Conservation (phyloP, 2,329 filamentous ascomycete genomes). For the Fusarium pininemorale region DNA sequence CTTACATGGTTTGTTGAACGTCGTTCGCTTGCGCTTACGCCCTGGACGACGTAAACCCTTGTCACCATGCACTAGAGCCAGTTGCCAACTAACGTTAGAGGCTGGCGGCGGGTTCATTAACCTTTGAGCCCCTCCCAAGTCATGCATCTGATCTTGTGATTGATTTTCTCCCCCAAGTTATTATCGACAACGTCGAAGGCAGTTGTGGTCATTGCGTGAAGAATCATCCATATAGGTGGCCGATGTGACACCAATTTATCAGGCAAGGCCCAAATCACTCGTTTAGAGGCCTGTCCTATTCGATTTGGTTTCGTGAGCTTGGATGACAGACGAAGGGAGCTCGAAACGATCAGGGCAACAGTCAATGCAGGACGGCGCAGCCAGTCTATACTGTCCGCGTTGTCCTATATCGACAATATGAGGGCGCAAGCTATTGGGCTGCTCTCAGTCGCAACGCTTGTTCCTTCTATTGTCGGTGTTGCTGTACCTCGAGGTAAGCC, state of each 20-base stretch:
- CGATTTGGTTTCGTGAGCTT: not conserved
- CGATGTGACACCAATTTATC: constrained; percentile 2
- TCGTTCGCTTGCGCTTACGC: constrained; percentile 10
- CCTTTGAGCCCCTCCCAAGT: constrained; percentile 14
- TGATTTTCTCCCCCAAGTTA: not conserved
- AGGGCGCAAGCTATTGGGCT: constrained; percentile 27
- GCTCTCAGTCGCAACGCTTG: constrained; percentile 28
- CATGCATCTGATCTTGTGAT: not conserved
- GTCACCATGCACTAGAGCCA: constrained; percentile 21
- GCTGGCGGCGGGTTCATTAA: constrained; percentile 24
- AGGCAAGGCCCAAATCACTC: constrained; percentile 27
- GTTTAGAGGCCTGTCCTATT: constrained; percentile 20
- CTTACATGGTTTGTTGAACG: not conserved
- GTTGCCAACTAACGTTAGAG: not conserved
- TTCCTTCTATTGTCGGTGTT: constrained; percentile 20
- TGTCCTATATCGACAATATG: constrained; percentile 26
- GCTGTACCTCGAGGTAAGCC: constrained; percentile 32
- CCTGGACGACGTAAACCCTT: constrained; percentile 17
- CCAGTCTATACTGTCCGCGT: not conserved
- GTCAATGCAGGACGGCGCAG: not conserved
- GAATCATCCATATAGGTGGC: not conserved
- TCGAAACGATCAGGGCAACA: constrained; percentile 1
- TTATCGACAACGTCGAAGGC: constrained; percentile 1
- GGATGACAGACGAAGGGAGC: constrained; percentile 9
- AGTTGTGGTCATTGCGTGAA: not conserved